phyloP scores from a whole-genome alignment of 495 filamentous ascomycete species.

The Penicillium longicatenatum region DNA sequence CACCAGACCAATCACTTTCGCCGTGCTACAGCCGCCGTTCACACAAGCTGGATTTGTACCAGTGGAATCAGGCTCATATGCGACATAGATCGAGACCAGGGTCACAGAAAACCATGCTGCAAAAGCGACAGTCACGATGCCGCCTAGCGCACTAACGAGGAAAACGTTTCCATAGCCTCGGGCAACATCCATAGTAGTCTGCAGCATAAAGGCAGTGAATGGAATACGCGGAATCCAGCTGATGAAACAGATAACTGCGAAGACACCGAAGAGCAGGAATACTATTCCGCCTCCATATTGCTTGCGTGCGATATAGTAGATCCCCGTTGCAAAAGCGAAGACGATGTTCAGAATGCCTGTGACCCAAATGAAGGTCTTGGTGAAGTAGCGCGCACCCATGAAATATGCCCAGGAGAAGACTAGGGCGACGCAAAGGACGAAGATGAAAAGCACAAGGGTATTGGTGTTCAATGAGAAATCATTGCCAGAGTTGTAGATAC shows the following conservation, averaged over 20 bases:
- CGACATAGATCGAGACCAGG: slow-evolving; percentile 70
- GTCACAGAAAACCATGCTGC: slow-evolving; percentile 66
- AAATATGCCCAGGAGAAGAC: slow-evolving; percentile 77
- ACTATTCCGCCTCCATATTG: slow-evolving; percentile 84
- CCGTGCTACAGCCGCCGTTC: slow-evolving; percentile 69
- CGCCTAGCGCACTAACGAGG: slow-evolving; percentile 78
- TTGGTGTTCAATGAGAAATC: slow-evolving; percentile 75
- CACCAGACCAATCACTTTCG: slow-evolving; percentile 78
- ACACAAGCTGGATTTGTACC: slow-evolving; percentile 65
- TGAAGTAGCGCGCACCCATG: slow-evolving; percentile 73
- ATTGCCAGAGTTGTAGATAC: slow-evolving; percentile 68
- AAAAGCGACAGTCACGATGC: slow-evolving; percentile 71
- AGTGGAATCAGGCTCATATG: slow-evolving; percentile 63
- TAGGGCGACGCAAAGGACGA: slow-evolving; percentile 70
- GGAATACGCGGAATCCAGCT: slow-evolving; percentile 87
- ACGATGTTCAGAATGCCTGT: slow-evolving; percentile 72
- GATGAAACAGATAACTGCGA: slow-evolving; percentile 78
- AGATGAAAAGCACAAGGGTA: slow-evolving; percentile 80
- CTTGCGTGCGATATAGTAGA: slow-evolving; percentile 64
- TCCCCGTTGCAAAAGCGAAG: slow-evolving; percentile 66
- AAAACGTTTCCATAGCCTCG: slow-evolving; percentile 84
- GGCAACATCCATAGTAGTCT: slow-evolving; percentile 83
- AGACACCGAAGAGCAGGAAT: slow-evolving; percentile 77
- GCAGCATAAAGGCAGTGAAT: slow-evolving; percentile 86
- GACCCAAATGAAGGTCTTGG: slow-evolving; percentile 89